Evolutionary conservation across 176 grass and related monocot species (phyloP).

Genomic region (Avena atlantica): DNA sequence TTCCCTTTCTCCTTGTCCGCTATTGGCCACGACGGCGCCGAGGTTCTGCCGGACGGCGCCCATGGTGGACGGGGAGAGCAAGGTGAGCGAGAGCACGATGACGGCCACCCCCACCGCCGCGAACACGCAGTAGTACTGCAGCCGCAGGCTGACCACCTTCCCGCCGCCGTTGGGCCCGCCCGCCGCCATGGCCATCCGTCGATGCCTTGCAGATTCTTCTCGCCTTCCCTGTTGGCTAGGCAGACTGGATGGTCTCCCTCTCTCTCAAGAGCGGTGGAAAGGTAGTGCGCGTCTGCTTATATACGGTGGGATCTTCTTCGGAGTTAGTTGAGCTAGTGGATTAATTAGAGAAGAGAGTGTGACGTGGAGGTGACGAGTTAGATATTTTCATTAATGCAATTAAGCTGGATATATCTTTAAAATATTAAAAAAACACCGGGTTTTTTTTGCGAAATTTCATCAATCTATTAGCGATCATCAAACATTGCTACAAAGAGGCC

Average conservation of each 20-base stretch:
- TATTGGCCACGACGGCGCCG: constrained; percentile 21
- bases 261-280: constrained; percentile 10
- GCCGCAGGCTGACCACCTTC: constrained; percentile 55
- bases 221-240: not conserved
- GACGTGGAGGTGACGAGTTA: not conserved
- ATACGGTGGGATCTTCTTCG: not conserved
- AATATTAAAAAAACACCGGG: not conserved
- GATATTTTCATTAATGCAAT: not conserved
- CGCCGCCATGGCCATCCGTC: constrained; percentile 45
- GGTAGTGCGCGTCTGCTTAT: not conserved
- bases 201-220: constrained; percentile 2
- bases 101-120: constrained; percentile 47
- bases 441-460: no score
- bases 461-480: no score
- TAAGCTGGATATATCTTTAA: not conserved
- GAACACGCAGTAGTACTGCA: constrained; percentile 64
- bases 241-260: not conserved
- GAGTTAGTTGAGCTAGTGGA: constrained; percentile 1
- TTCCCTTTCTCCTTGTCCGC: not conserved
- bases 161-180: constrained; percentile 42
- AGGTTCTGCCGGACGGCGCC: constrained; percentile 56
- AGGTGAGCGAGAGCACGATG: constrained; percentile 52
- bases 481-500: no score
- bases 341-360: constrained; percentile 16
- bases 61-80: constrained; percentile 51